Conservation (phyloP, 306 rosid genomes). For the Phaseolus lunatus region DNA sequence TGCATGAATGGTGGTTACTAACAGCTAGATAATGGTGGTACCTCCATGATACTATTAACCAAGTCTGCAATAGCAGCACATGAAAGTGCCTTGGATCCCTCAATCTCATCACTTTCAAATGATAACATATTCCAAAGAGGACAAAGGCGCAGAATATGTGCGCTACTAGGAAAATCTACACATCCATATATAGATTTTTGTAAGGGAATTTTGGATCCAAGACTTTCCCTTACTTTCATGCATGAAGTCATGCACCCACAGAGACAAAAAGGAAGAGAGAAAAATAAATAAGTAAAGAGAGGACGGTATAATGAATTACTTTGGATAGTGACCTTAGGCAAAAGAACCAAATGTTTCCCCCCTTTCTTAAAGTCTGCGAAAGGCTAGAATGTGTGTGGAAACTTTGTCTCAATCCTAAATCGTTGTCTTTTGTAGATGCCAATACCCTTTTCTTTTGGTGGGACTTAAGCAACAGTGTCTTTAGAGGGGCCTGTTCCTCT, state of each 20-base stretch:
- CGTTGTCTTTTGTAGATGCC: constrained; percentile 83
- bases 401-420: constrained; percentile 79
- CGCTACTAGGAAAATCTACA: constrained; percentile 21
- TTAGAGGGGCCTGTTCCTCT: constrained; percentile 22
- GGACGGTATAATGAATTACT: constrained; percentile 26
- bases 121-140: constrained; percentile 52
- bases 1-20: constrained; percentile 17
- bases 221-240: constrained; percentile 86
- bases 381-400: constrained; percentile 72
- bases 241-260: constrained; percentile 37
- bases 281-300: constrained; percentile 26
- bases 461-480: constrained; percentile 51
- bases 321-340: constrained; percentile 59
- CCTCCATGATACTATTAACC: constrained; percentile 46
- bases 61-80: constrained; percentile 56
- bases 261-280: constrained; percentile 3
- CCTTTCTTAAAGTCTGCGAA: constrained; percentile 84
- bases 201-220: constrained; percentile 55
- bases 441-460: constrained; percentile 57
- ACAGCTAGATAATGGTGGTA: constrained; percentile 51
- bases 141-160: constrained; percentile 46
- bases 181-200: constrained; percentile 25
- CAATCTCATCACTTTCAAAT: constrained; percentile 82
- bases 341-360: constrained; percentile 56
- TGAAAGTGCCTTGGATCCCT: constrained; percentile 89